These are phyloP conservation scores for Clonostachys byssicola DNA, from an alignment of 2,329 filamentous ascomycete genomes.

Conservation along the genomic window DNA sequence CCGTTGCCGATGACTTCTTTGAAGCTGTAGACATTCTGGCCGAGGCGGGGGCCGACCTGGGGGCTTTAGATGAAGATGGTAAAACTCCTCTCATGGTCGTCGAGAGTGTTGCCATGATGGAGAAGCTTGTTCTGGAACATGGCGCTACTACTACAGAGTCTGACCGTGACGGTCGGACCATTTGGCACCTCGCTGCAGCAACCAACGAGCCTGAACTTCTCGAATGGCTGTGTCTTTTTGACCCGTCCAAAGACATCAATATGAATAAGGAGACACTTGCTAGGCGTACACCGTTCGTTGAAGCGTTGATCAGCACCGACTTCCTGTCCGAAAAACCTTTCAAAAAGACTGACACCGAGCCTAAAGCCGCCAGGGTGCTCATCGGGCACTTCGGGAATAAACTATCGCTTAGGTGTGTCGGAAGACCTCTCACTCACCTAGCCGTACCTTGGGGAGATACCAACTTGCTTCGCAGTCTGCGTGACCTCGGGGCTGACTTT, in stretches of 20 bases:
- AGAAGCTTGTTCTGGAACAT: conserved; percentile 15
- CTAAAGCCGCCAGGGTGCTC: too few relatives aligned
- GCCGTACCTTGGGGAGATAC: conserved; percentile 4
- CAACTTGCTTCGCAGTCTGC: conserved; percentile 1
- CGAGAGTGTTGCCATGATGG: conserved; percentile 16
- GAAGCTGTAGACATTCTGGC: conserved; percentile 20
- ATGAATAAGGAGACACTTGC: conserved; percentile 9
- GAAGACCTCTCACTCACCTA: not conserved
- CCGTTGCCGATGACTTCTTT: conserved; percentile 13
- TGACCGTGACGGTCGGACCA: conserved; percentile 22
- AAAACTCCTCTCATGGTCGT: conserved; percentile 28
- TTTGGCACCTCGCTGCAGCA: conserved; percentile 30
- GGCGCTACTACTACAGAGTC: conserved; percentile 17
- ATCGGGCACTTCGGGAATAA: not conserved
- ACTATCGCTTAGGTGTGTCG: not conserved
- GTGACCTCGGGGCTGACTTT: conserved; percentile 2
- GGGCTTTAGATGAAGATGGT: conserved; percentile 14
- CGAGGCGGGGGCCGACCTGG: conserved; percentile 16
- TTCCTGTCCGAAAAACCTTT: not conserved
- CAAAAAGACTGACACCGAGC: not conserved
- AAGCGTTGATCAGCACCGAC: conserved; percentile 17
- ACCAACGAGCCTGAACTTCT: conserved; percentile 21
- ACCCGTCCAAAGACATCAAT: conserved; percentile 15
- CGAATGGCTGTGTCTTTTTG: conserved; percentile 17
- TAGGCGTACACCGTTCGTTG: conserved; percentile 21